Percentiles rank a stretch among this genome's conserved stretches.
Evolutionary conservation across 352 stramenopile species (phyloP).

Genomic region (Stramenopiles sp.): DNA sequence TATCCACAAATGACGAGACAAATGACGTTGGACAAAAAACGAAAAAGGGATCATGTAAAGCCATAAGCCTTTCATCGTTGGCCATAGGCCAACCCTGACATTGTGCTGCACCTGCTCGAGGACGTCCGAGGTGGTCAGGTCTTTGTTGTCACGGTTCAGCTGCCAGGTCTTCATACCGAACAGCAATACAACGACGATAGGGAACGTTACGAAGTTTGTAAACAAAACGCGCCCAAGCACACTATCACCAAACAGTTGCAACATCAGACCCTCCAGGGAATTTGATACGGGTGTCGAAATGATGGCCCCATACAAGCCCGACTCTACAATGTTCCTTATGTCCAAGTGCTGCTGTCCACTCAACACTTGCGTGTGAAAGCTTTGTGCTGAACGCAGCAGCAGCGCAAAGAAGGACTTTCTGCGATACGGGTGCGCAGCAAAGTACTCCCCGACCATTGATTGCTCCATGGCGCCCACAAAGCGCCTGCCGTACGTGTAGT

Average conservation of each 20-base stretch:
- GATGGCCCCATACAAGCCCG: not conserved
- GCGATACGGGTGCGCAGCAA: not conserved
- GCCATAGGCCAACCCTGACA: not conserved
- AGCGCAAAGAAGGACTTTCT: not conserved
- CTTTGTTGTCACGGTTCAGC: not conserved
- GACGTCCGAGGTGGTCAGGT: not conserved
- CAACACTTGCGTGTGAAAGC: not conserved
- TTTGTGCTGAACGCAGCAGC: not conserved
- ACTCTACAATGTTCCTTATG: not conserved
- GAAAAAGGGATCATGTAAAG: not conserved
- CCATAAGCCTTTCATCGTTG: not conserved
- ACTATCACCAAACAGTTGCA: not conserved
- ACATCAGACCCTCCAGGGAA: not conserved
- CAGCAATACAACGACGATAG: not conserved
- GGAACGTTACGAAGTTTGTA: not conserved
- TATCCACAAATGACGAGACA: not conserved
- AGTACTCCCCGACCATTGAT: not conserved
- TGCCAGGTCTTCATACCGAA: not conserved
- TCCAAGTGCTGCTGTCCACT: not conserved
- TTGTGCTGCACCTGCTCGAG: not conserved
- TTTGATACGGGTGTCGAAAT: not conserved
- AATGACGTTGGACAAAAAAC: not conserved
- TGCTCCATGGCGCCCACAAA: no score
- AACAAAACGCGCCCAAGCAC: not conserved
- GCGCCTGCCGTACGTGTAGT: no score